phyloP scores from a whole-genome alignment of 2,329 filamentous ascomycete species.

The Botrytis porri region DNA sequence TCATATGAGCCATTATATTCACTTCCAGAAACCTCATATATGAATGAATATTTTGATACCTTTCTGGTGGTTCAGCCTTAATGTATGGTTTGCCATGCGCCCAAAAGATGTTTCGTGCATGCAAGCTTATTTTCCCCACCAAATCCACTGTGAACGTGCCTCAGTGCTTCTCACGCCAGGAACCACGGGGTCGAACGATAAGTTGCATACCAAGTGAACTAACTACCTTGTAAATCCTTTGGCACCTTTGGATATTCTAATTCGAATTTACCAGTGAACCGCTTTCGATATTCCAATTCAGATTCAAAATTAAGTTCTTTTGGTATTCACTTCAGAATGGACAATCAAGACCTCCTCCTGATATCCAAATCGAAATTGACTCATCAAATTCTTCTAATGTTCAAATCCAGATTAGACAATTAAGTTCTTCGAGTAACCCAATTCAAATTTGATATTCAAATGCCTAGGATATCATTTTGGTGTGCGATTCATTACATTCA shows the following conservation, averaged over 20 bases:
- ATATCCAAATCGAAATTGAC: too few relatives aligned
- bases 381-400: too few relatives aligned
- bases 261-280: not conserved
- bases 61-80: not conserved
- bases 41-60: not conserved
- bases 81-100: not conserved
- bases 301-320: not conserved
- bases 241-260: not conserved
- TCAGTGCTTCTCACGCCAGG: not conserved
- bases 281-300: not conserved
- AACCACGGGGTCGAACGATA: not conserved
- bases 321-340: not conserved
- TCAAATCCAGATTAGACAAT: not conserved
- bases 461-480: not conserved
- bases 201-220: not conserved
- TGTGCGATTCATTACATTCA: not conserved
- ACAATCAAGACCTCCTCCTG: too few relatives aligned
- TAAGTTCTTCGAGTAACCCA: not conserved
- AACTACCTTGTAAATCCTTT: not conserved
- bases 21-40: not conserved
- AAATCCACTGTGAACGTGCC: not conserved
- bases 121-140: not conserved
- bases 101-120: not conserved
- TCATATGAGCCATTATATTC: not conserved
- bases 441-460: not conserved